Evolutionary conservation across 768 basidiomycete species (phyloP).

Genomic region (Chalciporus sphaerocephalus): DNA sequence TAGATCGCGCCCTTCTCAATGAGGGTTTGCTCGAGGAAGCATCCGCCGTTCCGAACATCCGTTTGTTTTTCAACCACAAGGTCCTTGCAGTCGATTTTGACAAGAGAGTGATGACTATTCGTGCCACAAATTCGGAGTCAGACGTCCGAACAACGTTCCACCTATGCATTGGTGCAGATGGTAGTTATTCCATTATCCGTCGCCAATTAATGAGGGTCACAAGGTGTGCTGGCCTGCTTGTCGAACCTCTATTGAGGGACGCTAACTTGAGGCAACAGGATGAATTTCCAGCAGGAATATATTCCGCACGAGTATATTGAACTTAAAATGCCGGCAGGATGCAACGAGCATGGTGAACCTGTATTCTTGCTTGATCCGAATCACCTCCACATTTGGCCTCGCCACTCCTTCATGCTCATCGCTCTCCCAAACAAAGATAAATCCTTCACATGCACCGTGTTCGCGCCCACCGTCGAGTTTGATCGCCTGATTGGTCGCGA

Average conservation of each 20-base stretch:
- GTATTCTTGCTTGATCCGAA: slow-evolving; percentile 86
- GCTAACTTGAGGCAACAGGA: slow-evolving; percentile 47
- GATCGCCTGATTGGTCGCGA: slow-evolving; percentile 60
- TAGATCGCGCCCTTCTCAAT: slow-evolving; percentile 85
- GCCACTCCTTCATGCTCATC: slow-evolving; percentile 99
- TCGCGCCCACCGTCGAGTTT: slow-evolving; percentile 77
- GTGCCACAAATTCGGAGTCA: slow-evolving; percentile 40
- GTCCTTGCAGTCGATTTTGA: slow-evolving; percentile 75
- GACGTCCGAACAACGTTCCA: slow-evolving; percentile 56
- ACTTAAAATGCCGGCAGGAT: slow-evolving; percentile 87
- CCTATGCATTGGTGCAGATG: slow-evolving; percentile 89
- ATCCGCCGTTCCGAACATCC: slow-evolving; percentile 56
- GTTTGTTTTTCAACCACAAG: slow-evolving; percentile 77
- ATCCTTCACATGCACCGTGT: slow-evolving; percentile 95
- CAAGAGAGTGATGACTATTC: slow-evolving; percentile 49
- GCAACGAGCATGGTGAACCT: slow-evolving; percentile 53
- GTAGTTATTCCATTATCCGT: slow-evolving; percentile 87
- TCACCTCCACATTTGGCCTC: slow-evolving; percentile 98
- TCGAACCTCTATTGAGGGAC: slow-evolving; percentile 4
- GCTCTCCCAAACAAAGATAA: slow-evolving; percentile 96
- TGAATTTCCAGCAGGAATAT: slow-evolving; percentile 94
- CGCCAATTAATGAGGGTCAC: slow-evolving; percentile 93
- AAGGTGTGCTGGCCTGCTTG: slow-evolving; percentile 50
- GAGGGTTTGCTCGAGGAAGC: slow-evolving; percentile 78
- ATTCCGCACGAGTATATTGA: slow-evolving; percentile 96